A percentile compares a stretch with the other conserved stretches of the same genome.
phyloP scores from a whole-genome alignment of 179 eudicot genomes.

The Pouteria campechiana region DNA sequence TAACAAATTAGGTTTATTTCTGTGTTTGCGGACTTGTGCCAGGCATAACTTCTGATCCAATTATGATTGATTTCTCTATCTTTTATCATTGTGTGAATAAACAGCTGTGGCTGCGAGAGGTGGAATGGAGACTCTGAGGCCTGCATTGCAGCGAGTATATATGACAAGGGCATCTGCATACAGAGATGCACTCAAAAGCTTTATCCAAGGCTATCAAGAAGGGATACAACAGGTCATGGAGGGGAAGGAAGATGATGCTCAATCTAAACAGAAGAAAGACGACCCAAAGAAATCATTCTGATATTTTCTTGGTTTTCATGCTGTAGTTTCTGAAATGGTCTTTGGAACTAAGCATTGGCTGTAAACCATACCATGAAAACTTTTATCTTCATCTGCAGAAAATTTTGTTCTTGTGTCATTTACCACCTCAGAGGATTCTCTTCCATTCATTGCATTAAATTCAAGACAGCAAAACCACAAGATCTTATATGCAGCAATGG shows the following conservation, averaged over 20 bases:
- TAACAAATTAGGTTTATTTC: too few relatives aligned
- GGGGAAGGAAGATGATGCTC: slow-evolving; percentile 36
- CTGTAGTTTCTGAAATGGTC: too few relatives aligned
- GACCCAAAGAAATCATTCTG: slow-evolving; percentile 23
- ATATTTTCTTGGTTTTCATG: too few relatives aligned
- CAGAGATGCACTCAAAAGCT: slow-evolving; percentile 77
- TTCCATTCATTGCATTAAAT: too few relatives aligned
- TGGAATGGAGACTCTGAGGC: slow-evolving; percentile 83
- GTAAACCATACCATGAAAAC: too few relatives aligned
- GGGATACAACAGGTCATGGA: slow-evolving; percentile 74
- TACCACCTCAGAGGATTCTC: too few relatives aligned
- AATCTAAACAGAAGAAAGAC: slow-evolving; percentile 26
- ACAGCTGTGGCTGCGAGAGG: slow-evolving; percentile 88
- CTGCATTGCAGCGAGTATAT: slow-evolving; percentile 73
- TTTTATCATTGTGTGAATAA: background rate
- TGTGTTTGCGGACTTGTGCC: too few relatives aligned
- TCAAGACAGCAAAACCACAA: background rate
- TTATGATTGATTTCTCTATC: slow-evolving; percentile 1
- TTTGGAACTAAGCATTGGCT: too few relatives aligned
- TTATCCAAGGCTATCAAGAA: slow-evolving; percentile 78
- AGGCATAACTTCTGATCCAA: too few relatives aligned
- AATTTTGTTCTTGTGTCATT: too few relatives aligned
- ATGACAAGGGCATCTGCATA: slow-evolving; percentile 90
- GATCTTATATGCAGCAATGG: slow-evolving; percentile 4
- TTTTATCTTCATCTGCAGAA: too few relatives aligned